Evolutionary conservation across 2,329 filamentous ascomycete species (phyloP).

Genomic region (Fusarium nelsonii): DNA sequence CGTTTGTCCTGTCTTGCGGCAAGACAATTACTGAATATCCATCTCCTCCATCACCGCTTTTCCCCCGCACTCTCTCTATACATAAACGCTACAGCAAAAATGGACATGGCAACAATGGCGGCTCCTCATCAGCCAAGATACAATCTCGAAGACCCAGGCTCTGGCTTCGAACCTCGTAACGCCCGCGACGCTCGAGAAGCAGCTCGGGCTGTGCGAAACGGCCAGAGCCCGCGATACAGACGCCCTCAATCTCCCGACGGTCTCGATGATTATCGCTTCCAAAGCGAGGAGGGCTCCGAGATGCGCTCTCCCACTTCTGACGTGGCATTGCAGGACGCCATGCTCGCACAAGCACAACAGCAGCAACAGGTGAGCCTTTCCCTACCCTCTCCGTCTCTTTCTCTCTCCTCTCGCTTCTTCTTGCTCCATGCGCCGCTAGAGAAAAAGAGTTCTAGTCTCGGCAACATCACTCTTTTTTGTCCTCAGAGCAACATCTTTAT

Average conservation of each 20-base stretch:
- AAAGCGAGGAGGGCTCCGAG: slow-evolving; percentile 40
- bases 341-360: slow-evolving; percentile 48
- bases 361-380: slow-evolving; percentile 44
- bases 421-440: slow-evolving; percentile 1
- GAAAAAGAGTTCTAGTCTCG: not conserved
- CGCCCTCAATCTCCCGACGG: slow-evolving; percentile 45
- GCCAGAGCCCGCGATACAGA: slow-evolving; percentile 44
- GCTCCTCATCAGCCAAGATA: slow-evolving; percentile 37
- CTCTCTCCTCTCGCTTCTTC: not conserved
- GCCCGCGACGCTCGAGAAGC: slow-evolving; percentile 46
- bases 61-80: not conserved
- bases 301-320: slow-evolving; percentile 47
- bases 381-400: not conserved
- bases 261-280: slow-evolving; percentile 44
- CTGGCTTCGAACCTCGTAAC: slow-evolving; percentile 41
- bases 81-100: not conserved
- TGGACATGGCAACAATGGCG: slow-evolving; percentile 37
- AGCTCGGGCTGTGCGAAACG: slow-evolving; percentile 43
- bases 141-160: slow-evolving; percentile 37
- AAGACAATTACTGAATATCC: slow-evolving; percentile 1
- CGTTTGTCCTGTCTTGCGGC: not conserved
- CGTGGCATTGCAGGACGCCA: slow-evolving; percentile 48
- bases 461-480: not conserved
- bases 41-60: slow-evolving; percentile 6
- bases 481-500: slow-evolving; percentile 23